phyloP scores from a whole-genome alignment of 1,284 basidiomycete species.

The Anthracocystis panici-leucophaei region DNA sequence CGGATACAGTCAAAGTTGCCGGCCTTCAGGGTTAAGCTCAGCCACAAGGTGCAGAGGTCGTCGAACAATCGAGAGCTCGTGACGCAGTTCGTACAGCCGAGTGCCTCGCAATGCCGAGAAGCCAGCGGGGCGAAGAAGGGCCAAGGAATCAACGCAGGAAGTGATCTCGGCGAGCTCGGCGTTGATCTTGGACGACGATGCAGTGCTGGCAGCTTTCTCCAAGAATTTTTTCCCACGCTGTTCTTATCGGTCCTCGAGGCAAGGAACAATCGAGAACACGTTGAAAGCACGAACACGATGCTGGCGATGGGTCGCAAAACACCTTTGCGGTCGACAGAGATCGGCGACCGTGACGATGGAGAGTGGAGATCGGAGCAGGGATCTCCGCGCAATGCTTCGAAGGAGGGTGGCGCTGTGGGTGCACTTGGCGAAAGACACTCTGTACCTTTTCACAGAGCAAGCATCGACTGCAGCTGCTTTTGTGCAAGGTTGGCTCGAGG shows the following conservation, averaged over 20 bases:
- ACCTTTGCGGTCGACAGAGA: neutral
- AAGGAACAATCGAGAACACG: slow-evolving; percentile 11
- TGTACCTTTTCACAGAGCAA: slow-evolving; percentile 22
- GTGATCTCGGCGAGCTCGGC: slow-evolving; percentile 22
- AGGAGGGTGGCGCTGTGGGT: slow-evolving; percentile 19
- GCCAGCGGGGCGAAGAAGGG: slow-evolving; percentile 8
- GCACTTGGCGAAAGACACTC: slow-evolving; percentile 7
- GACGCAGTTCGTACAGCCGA: slow-evolving; percentile 8
- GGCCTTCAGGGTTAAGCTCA: slow-evolving; percentile 22
- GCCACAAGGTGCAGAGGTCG: slow-evolving; percentile 14
- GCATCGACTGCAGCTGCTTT: slow-evolving; percentile 3
- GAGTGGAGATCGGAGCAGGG: slow-evolving; percentile 13
- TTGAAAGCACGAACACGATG: slow-evolving; percentile 7
- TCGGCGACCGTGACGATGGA: slow-evolving; percentile 2
- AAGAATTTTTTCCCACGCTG: slow-evolving; percentile 28
- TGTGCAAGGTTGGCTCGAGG: neutral
- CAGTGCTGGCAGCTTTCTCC: slow-evolving; percentile 10
- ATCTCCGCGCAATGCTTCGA: slow-evolving; percentile 9
- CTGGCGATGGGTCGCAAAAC: neutral
- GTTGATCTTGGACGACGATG: slow-evolving; percentile 8
- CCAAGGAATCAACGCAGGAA: neutral
- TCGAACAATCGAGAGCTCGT: slow-evolving; percentile 24
- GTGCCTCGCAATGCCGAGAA: slow-evolving; percentile 3
- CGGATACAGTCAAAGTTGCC: slow-evolving; percentile 14
- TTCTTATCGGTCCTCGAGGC: slow-evolving; percentile 22